Evolutionary conservation across 805 yeast genomes (phyloP), one percentile per base, ranked within the genome.

Genomic region (Candida morakotiae): DNA sequence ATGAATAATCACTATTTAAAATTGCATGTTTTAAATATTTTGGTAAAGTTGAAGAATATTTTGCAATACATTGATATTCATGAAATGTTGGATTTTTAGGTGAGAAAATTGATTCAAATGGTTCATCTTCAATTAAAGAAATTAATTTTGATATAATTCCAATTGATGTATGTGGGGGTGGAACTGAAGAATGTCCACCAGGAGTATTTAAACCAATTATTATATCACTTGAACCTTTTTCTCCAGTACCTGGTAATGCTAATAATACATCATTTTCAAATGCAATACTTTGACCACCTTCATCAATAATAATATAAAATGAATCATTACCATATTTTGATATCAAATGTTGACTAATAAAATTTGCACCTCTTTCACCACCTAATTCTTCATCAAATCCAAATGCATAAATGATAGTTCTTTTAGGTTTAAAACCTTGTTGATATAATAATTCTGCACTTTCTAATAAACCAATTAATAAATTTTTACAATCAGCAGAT

Each of bases 171-270:
- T 86, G 93, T 32, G 76, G 81, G 2, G 89, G 91, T 7, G 94
- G 93, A n/a, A 72, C 56, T 7, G 89, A 81, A 1, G 91, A 78
- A 53, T 84, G 94, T 7, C 94, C 94, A 26, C 94, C 94, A 10
- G 78, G 76, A 15, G 84, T 79, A 17, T 61, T 60, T 28, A 83
- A 58, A 3, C 67, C 65, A 28, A 82, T 63, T 20, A 51, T 43
- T 3, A 72, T 48, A 46, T 71, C 60, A 2, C 81, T 75, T 41
- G 77, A 64, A 23, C 70, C 69, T 33, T 70, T 62, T 25, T 73
- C 84, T 14, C 74, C 60, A 2, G 63, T 55, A 6, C 56, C 79
- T 60, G 50, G 69, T 47, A 36, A 60, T 54, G 54, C 95, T 79
- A 72, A 62, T 25, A 51, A 52, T 51, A 81, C 84, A 14, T 77